Evolutionary conservation across 177 flowering plant genomes (phyloP).

Genomic region (Tripterygium wilfordii): DNA sequence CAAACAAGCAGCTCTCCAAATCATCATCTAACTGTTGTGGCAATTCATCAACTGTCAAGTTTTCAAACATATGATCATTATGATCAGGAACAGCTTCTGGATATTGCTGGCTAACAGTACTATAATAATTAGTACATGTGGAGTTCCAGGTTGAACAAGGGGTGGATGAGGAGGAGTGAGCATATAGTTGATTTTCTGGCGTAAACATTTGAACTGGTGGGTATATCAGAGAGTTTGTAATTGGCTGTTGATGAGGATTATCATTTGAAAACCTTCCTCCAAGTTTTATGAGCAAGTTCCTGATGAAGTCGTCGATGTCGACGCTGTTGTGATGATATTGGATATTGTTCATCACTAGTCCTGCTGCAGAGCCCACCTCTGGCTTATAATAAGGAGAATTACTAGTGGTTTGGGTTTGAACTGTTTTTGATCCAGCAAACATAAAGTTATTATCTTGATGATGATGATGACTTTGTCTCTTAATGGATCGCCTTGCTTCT

Average conservation of each 20-base stretch:
- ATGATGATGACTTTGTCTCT: slow-evolving; percentile 20
- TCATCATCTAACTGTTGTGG: slow-evolving; percentile 15
- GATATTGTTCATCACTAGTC: slow-evolving; percentile 4
- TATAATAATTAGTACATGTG: background rate
- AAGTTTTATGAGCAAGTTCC: slow-evolving; percentile 35
- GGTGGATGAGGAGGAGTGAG: background rate
- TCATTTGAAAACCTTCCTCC: slow-evolving; percentile 43
- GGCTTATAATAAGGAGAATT: no score
- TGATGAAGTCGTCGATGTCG: slow-evolving; percentile 28
- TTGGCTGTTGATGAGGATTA: slow-evolving; percentile 10
- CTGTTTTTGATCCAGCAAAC: background rate
- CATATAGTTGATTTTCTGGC: no score
- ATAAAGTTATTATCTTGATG: slow-evolving; percentile 1
- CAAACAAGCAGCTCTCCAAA: slow-evolving; percentile 20
- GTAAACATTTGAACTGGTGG: slow-evolving; percentile 16
- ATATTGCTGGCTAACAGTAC: no score
- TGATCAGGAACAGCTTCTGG: background rate
- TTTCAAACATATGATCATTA: no score
- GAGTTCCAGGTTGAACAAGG: background rate
- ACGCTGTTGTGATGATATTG: slow-evolving; percentile 11
- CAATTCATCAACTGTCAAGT: slow-evolving; percentile 16
- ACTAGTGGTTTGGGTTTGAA: slow-evolving; percentile 12
- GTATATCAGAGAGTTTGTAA: background rate
- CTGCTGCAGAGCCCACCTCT: slow-evolving; percentile 8
- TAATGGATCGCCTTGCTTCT: slow-evolving; percentile 24